Evolutionary conservation across 2,329 filamentous ascomycete species (phyloP).

Genomic region (Massarina eburnea): DNA sequence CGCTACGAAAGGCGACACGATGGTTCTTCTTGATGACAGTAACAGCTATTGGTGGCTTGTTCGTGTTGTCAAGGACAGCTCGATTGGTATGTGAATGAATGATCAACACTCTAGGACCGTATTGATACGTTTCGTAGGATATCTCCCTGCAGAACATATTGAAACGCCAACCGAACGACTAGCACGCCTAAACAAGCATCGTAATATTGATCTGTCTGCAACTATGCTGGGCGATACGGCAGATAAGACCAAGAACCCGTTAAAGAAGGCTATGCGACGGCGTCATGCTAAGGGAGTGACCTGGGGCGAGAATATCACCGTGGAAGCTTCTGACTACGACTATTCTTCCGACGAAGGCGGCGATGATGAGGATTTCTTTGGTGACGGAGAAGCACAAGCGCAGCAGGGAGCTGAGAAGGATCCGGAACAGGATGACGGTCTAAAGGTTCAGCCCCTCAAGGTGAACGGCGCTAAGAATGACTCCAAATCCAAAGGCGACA

Average conservation of each 20-base stretch:
- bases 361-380: conserved; percentile 44
- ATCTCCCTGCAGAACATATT: conserved; percentile 95
- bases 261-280: conserved; percentile 81
- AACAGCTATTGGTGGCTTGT: conserved; percentile 99
- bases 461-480: conserved; percentile 38
- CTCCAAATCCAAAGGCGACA: conserved; percentile 15
- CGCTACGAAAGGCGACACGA: conserved; percentile 85
- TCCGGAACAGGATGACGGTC: conserved; percentile 43
- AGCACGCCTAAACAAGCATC: conserved; percentile 92
- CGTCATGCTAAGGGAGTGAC: conserved; percentile 84
- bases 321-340: conserved; percentile 84
- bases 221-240: conserved; percentile 72
- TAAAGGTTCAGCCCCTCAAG: conserved; percentile 43
- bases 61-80: conserved; percentile 94
- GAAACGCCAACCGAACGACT: conserved; percentile 95
- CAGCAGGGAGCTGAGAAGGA: conserved; percentile 37
- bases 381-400: conserved; percentile 20
- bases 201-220: conserved; percentile 85
- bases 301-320: conserved; percentile 82
- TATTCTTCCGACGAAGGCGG: conserved; percentile 80
- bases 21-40: conserved; percentile 96
- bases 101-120: neutral
- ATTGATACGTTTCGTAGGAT: conserved; percentile 60
- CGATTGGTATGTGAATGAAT: conserved; percentile 65
- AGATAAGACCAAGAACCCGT: conserved; percentile 78